A percentile compares a stretch with the other conserved stretches of the same genome.
Conservation (phyloP, 768 basidiomycete genomes). For the Cyclocybe aegerita region DNA sequence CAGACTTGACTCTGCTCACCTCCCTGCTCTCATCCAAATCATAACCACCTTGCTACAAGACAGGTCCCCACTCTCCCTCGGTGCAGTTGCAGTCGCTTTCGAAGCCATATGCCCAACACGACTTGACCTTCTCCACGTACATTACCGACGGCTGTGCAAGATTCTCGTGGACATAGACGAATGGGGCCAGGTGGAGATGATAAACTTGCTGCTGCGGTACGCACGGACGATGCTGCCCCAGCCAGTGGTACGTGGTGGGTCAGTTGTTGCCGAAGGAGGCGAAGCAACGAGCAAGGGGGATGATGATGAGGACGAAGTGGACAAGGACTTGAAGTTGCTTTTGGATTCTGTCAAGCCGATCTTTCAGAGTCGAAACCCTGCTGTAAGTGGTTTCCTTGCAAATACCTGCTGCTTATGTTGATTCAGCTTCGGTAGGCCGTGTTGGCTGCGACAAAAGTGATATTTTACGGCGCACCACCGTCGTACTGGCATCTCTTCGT, state of each 20-base stretch:
- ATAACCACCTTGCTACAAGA: constrained; percentile 67
- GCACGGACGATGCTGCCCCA: constrained; percentile 79
- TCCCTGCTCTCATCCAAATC: constrained; percentile 67
- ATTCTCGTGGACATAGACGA: constrained; percentile 92
- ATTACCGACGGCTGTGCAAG: constrained; percentile 82
- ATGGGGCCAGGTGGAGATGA: constrained; percentile 88
- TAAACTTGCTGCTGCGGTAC: constrained; percentile 80
- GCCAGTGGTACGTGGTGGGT: constrained; percentile 39
- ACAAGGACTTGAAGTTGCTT: constrained; percentile 76
- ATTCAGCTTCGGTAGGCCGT: constrained; percentile 57
- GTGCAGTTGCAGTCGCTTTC: constrained; percentile 84
- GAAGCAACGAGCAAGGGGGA: constrained; percentile 11
- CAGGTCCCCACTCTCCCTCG: constrained; percentile 84
- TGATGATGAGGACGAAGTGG: constrained; percentile 54
- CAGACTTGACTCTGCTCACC: constrained; percentile 76
- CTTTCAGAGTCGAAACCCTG: constrained; percentile 84
- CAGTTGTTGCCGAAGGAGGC: constrained; percentile 5
- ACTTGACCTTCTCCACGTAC: constrained; percentile 84
- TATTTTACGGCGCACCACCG: constrained; percentile 71
- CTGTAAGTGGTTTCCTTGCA: constrained; percentile 48
- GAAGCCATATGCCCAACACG: constrained; percentile 83
- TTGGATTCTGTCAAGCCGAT: constrained; percentile 72
- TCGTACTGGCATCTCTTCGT: constrained; percentile 57
- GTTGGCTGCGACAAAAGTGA: constrained; percentile 67
- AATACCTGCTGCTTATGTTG: not conserved